Evolutionary conservation across 148 eudicot genomes (phyloP), one percentile per base, ranked within the genome.

Genomic region (Camellia granthamiana): DNA sequence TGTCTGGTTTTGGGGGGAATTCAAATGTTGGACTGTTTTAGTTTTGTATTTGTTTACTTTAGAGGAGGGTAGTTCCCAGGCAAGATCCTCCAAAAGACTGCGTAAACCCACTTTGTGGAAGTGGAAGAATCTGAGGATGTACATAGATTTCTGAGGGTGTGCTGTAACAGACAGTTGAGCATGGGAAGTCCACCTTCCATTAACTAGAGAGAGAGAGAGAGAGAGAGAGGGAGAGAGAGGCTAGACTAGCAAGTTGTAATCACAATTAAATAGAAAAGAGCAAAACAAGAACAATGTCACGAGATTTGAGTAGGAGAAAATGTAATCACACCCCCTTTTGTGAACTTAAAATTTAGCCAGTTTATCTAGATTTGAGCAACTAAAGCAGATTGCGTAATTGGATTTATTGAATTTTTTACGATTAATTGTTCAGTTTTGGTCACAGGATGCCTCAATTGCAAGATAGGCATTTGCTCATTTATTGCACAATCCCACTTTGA

Each of bases 21-120:
- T 23, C 23, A 23, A 23, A 23, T 23, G 23, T 23, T 23, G 23
- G 23, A 23, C 23, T 23, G 23, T 23, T 23, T 23, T 23, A 23
- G 23, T 23, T 23, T 23, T 6, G 4, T 6, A 11, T 14, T 74
- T 74, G 81, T 83, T 84, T 86, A 88, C 88, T 88, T 86, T 30
- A 88, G 90, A 49, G 90, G 90, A 67, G 90, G 90, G 59, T 88
- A 88, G 82, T 86, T 88, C 21, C 90, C 69, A 8, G 90, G 90
- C 77, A 86, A 78, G 81, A 88, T 84, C 69, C 85, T 86, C 90
- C 90, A 88, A 21, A 86, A 88, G 77, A 88, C 87, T 13, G 90
- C 84, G 41, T 88, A 88, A 1, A 86, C 87, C 90, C 90, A 88
- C 54, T 84, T 86, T 5, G 88, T 78, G 72, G 86, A 75, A 7